phyloP scores from a whole-genome alignment of 108 stramenopile genomes.

The Pseudonitzschia delicatissima region DNA sequence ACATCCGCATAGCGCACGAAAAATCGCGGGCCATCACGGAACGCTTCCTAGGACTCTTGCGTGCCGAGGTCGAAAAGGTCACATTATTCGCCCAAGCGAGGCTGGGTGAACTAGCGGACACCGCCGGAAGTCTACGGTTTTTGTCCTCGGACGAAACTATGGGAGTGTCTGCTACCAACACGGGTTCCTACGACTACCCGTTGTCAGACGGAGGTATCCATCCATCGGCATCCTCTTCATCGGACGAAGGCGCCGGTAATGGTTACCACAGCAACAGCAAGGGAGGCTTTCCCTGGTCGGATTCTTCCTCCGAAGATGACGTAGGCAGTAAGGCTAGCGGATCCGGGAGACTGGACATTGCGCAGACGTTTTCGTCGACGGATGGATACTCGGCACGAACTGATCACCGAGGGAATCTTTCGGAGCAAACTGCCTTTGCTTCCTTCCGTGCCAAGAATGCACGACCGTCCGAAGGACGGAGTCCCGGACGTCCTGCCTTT shows the following conservation, averaged over 20 bases:
- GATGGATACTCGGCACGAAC: background rate
- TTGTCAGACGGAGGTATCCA: slow-evolving; percentile 66
- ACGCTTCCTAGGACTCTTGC: slow-evolving; percentile 61
- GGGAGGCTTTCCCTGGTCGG: slow-evolving; percentile 42
- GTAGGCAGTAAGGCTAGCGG: background rate
- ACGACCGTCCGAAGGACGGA: slow-evolving; percentile 13
- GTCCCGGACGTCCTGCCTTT: slow-evolving; percentile 26
- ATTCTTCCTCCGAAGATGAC: slow-evolving; percentile 40
- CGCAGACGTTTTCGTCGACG: slow-evolving; percentile 11
- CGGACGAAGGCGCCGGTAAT: slow-evolving; percentile 42
- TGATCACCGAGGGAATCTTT: background rate
- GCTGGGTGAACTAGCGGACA: slow-evolving; percentile 78
- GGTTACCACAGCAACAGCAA: background rate
- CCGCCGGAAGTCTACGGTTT: slow-evolving; percentile 74
- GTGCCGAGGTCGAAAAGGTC: slow-evolving; percentile 82
- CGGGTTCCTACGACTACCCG: slow-evolving; percentile 42
- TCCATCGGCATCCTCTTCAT: slow-evolving; percentile 50
- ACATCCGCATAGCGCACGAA: slow-evolving; percentile 64
- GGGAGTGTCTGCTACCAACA: slow-evolving; percentile 5
- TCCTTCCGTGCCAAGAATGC: background rate
- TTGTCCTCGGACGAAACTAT: slow-evolving; percentile 31
- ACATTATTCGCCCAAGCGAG: slow-evolving; percentile 64
- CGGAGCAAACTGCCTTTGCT: background rate
- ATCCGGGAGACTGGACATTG: background rate
- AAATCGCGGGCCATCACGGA: slow-evolving; percentile 63